Evolutionary conservation across 176 grass and related monocot species (phyloP).

Genomic region (Lolium multiflorum): DNA sequence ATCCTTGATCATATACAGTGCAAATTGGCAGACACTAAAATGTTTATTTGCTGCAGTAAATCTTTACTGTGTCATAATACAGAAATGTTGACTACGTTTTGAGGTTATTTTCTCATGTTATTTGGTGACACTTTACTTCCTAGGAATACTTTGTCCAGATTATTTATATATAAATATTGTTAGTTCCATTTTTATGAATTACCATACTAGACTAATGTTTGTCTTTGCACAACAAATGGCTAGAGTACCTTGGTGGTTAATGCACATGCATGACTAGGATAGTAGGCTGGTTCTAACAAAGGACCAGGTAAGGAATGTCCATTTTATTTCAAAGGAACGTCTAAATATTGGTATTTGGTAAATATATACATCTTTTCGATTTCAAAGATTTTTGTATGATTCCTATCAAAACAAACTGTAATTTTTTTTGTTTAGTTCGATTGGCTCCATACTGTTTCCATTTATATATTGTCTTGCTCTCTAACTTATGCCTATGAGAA

Average conservation of each 20-base stretch:
- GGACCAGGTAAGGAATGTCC: background rate
- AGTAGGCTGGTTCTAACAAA: background rate
- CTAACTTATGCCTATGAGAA: background rate
- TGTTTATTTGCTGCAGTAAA: background rate
- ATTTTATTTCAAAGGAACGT: background rate
- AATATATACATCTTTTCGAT: background rate
- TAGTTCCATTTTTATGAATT: background rate
- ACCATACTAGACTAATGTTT: background rate
- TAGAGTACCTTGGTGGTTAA: background rate
- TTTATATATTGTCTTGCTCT: background rate
- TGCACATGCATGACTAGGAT: background rate
- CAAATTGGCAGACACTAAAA: too few species aligned
- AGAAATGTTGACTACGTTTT: background rate
- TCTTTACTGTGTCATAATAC: too few species aligned
- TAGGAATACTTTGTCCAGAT: background rate
- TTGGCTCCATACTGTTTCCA: background rate
- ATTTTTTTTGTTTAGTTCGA: background rate
- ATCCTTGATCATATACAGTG: background rate
- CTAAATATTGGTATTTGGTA: background rate
- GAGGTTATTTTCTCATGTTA: too few species aligned
- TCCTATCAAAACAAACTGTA: background rate
- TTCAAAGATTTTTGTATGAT: background rate
- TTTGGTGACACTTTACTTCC: too few species aligned
- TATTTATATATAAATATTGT: background rate
- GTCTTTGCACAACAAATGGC: background rate